A percentile compares a stretch with the other conserved stretches of the same genome.
Conservation (phyloP, 169 alveolate genomes). For the Plasmodium malariae region DNA sequence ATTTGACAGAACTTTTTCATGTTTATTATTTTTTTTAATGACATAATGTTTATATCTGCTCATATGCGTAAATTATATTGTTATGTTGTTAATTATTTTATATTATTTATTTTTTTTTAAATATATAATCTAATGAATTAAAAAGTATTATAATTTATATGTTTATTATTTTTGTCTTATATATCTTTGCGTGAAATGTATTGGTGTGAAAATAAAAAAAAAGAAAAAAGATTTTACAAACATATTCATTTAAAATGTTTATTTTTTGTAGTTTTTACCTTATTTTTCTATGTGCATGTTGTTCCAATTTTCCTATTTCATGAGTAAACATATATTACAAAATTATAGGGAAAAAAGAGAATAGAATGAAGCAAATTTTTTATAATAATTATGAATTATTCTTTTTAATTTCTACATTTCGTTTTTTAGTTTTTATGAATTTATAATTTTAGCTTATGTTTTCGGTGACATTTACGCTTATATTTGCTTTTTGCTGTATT, state of each 20-base stretch:
- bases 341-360: too few relatives aligned
- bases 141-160: not conserved
- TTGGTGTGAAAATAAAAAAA: not conserved
- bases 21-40: not conserved
- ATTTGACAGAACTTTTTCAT: not conserved
- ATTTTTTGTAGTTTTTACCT: too few relatives aligned
- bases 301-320: too few relatives aligned
- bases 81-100: too few relatives aligned
- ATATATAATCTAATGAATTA: not conserved
- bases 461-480: not conserved
- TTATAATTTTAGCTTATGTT: not conserved
- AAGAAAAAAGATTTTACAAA: not conserved
- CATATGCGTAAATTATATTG: too few relatives aligned
- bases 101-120: too few relatives aligned
- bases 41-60: not conserved
- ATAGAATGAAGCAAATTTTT: too few relatives aligned
- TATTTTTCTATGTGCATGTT: too few relatives aligned
- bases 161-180: slow-evolving; percentile 14
- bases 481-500: too few relatives aligned
- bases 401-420: not conserved
- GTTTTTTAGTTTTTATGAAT: slow-evolving; percentile 1
- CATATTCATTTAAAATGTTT: too few relatives aligned
- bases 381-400: too few relatives aligned
- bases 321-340: too few relatives aligned
- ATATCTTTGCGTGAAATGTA: not conserved